phyloP scores from a whole-genome alignment of 495 filamentous ascomycete species.

The Aeminium ludgeri region DNA sequence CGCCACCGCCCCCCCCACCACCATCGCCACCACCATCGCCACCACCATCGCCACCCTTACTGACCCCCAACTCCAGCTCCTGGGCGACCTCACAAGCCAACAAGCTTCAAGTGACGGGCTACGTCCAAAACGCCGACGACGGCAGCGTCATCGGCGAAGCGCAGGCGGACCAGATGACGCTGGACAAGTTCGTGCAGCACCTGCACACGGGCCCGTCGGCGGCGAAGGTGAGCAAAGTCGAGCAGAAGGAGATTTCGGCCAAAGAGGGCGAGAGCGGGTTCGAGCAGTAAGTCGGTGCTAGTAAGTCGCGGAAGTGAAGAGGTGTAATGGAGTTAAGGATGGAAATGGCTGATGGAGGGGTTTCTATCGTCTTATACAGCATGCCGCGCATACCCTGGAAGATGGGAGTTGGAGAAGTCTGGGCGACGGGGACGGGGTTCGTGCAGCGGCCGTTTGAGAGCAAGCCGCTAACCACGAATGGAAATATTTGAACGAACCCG shows the following conservation, averaged over 20 bases:
- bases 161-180: conserved; percentile 47
- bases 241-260: conserved; percentile 45
- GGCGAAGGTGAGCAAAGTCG: conserved; percentile 53
- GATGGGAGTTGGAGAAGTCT: too few species aligned
- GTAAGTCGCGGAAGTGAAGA: background rate
- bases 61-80: too few species aligned
- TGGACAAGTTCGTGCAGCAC: conserved; percentile 57
- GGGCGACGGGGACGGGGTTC: too few species aligned
- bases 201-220: conserved; percentile 53
- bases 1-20: background rate
- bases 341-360: too few species aligned
- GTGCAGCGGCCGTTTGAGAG: too few species aligned
- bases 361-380: too few species aligned
- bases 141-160: conserved; percentile 80
- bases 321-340: background rate
- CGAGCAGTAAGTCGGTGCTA: conserved; percentile 3
- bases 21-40: conserved; percentile 2
- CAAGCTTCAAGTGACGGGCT: conserved; percentile 53
- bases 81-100: conserved; percentile 55
- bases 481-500: too few species aligned
- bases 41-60: too few species aligned
- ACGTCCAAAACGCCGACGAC: conserved; percentile 57
- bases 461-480: too few species aligned
- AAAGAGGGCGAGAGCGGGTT: conserved; percentile 51
- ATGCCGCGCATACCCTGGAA: too few species aligned